These are phyloP conservation scores for Polyporus tsugae DNA, from an alignment of 1,284 basidiomycete species.

Conservation along the genomic window DNA sequence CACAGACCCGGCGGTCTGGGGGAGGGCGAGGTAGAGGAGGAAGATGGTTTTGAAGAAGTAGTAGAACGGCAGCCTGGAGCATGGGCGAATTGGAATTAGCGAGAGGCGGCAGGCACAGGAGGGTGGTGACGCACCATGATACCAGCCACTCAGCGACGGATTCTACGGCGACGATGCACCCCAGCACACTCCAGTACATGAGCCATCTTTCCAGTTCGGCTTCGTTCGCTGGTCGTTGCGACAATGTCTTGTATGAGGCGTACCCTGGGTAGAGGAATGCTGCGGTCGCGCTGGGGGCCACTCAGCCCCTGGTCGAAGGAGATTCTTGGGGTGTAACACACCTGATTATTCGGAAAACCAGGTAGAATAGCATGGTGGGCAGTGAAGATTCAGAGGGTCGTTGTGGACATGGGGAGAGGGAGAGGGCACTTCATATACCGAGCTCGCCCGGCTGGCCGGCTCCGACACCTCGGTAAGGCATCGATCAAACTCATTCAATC, in stretches of 20 bases:
- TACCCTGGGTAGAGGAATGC: conserved; percentile 87
- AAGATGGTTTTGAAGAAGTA: conserved; percentile 85
- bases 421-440: conserved; percentile 25
- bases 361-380: conserved; percentile 40
- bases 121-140: conserved; percentile 65
- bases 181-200: conserved; percentile 91
- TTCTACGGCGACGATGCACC: conserved; percentile 77
- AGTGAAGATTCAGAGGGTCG: conserved; percentile 15
- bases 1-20: conserved; percentile 86
- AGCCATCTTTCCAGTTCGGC: conserved; percentile 86
- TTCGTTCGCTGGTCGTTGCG: conserved; percentile 80
- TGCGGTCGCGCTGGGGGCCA: conserved; percentile 57
- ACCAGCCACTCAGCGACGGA: conserved; percentile 85
- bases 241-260: conserved; percentile 86
- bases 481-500: conserved; percentile 10
- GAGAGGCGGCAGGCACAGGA: conserved; percentile 7
- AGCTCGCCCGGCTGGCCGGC: conserved; percentile 14
- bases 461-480: conserved; percentile 14
- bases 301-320: conserved; percentile 16
- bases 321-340: conserved; percentile 10
- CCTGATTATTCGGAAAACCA: conserved; percentile 41
- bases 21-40: conserved; percentile 89
- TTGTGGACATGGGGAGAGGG: conserved; percentile 23
- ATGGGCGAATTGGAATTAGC: conserved; percentile 20
- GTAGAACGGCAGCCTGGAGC: conserved; percentile 87